Base-by-base conservation (phyloP, 1,284 basidiomycete genomes). In the Peniophora sp. region DNA sequence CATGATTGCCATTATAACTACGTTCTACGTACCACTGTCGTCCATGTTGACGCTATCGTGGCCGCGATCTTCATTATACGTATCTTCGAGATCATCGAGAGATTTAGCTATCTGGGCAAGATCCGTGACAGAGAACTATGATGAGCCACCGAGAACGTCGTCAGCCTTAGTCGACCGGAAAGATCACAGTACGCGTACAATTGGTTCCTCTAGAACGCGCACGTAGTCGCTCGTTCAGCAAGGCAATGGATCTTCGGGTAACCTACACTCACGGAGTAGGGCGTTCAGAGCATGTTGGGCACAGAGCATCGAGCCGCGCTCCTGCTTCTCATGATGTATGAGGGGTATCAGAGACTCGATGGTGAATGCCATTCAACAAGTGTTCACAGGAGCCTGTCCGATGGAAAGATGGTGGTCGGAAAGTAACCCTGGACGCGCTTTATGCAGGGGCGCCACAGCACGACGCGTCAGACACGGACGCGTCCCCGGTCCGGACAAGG, bases 221-320 rank as follows among this genome's bases (percentile, higher is more conserved):
- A 5, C 6, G 8, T n/a, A 20, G 18, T 41, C 6, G 6, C 37
- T 41, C 15, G 18, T 41, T n/a, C 37, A 20, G 15, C 37, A 41
- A 8, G 18, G 37, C 37, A 41, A 17, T 17, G n/a, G n/a, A 41
- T 8, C 8, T 8, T 41, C n/a, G 15, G 18, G 18, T 15, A 15
- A n/a, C 8, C 15, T 24, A n/a, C 18, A 74, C 81, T 59, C 58
- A 89, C 87, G 88, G 37, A 91, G 70, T n/a, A 92, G 70, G 14
- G 79, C 78, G 62, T 92, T 92, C 32, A 92, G 70, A 12, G 88
- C 87, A 67, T 92, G 87, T 60, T 91, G 88, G n/a, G 88, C 88
- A 62, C 89, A 92, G 42, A 91, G 76, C 79, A 87, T 88, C 2
- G 87, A 88, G 18, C 87, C 88, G 51, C 68, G 57, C 62, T 89